Base-by-base conservation (phyloP, 2,329 filamentous ascomycete species). In the Hymenoscyphus repandus region DNA sequence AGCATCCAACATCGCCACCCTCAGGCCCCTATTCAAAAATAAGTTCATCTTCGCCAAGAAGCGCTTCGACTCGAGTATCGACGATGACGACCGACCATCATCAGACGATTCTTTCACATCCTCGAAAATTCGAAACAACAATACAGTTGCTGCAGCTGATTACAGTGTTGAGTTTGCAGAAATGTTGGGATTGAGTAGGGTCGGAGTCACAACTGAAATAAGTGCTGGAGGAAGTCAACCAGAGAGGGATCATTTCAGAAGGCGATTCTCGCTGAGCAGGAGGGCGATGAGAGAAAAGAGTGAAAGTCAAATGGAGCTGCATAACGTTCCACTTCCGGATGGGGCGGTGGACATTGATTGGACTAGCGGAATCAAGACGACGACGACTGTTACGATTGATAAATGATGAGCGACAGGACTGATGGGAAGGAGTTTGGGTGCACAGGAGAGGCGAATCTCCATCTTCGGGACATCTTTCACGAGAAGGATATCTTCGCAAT, bases 1-100 rank as follows among this genome's bases (percentile, higher is more conserved):
- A 5, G 70, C 70, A 6, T 68, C 68, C 5, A 69, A 66, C 5
- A 57, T 69, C 20, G 70, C 70, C 1, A 72, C 70, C 0, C 63
- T 72, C 1, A 69, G 69, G 5, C 65, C 70, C 2, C 59, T 71
- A 45, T 65, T 66, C 50, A 54, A 57, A 10, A 52, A 22, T 10
- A 64, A 63, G 46, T 59, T 64, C 22, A 37, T 41, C 15, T 59
- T 56, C 32, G 52, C 58, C 2, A 39, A 32, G n/a, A 58, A 56
- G 41, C 50, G 45, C 9, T 52, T 59, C 40, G 55, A 58, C 17
- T 15, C 36, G 11, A 47, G 49, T n/a, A 39, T 50, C 34, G 53
- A 58, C 18, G 45, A 39, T 11, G 54, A 56, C 3, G 54, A 54
- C 2, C 47, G 56, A 6, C 31, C 37, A 18, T 53, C 50, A 5